These are phyloP conservation scores for Coelastrella sp. DNA, from an alignment of 139 green algal genomes.

Conservation along the genomic window DNA sequence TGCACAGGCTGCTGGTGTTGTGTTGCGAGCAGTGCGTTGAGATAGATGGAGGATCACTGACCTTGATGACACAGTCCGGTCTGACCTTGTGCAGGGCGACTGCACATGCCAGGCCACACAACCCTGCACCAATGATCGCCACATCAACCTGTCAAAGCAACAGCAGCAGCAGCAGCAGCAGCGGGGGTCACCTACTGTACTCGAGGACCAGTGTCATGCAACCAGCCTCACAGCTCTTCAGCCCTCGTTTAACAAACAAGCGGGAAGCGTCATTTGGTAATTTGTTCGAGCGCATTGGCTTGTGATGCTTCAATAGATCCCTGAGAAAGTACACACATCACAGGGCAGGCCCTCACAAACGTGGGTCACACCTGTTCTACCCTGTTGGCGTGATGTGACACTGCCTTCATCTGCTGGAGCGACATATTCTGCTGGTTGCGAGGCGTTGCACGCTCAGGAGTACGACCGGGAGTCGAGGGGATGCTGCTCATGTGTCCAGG, in stretches of 20 bases:
- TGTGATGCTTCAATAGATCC: too few species aligned
- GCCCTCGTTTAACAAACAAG: too few species aligned
- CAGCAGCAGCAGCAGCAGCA: neutral
- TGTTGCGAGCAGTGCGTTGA: too few species aligned
- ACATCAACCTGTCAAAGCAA: slow-evolving; percentile 28
- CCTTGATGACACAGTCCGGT: slow-evolving; percentile 34
- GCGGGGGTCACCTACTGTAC: too few species aligned
- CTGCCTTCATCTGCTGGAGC: neutral
- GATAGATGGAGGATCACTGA: neutral
- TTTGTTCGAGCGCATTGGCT: too few species aligned
- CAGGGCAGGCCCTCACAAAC: too few species aligned
- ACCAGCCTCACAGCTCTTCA: too few species aligned
- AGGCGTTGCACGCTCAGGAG: neutral
- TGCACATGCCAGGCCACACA: slow-evolving; percentile 30
- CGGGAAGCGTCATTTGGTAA: too few species aligned
- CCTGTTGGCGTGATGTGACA: neutral
- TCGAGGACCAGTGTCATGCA: too few species aligned
- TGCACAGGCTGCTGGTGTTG: too few species aligned
- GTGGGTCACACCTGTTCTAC: neutral
- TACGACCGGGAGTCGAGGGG: neutral
- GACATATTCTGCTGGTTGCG: neutral
- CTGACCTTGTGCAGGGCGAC: slow-evolving; percentile 21
- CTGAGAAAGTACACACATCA: too few species aligned
- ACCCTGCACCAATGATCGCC: slow-evolving; percentile 32
- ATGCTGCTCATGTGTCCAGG: too few species aligned